Evolutionary conservation across 331 rosid genomes (phyloP), one percentile per base, ranked within the genome.

Genomic region (Malus hybrid): DNA sequence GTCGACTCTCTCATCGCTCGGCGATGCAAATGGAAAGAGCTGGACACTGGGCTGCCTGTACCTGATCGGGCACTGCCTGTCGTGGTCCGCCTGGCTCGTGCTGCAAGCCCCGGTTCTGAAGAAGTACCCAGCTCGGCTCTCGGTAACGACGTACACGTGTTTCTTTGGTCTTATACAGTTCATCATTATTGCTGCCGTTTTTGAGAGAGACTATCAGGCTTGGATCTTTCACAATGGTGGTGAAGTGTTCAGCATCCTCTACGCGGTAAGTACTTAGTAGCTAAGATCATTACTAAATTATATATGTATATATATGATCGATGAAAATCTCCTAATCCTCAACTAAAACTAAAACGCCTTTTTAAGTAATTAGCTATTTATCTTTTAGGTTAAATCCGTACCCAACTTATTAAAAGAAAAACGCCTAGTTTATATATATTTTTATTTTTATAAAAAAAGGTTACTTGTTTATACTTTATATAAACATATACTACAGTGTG

Each of bases 91-190:
- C 10, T 94, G 97, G 99, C 96, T 94, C 0, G 99, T 94, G 16
- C n/a, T 94, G 64, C 99, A 92, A 77, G 89, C 97, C 22, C 99
- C 99, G 0, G 86, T 94, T 7, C 89, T 94, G 36, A 94, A 94
- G 83, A 92, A 94, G 79, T 94, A 92, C 77, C 97, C 99, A 0
- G 97, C 99, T n/a, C 91, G 99, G n/a, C 96, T 92, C 78, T 94
- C 99, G 6, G 97, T 92, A 70, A 94, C 99, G n/a, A 90, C 97
- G 5, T 94, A 80, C 63, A 94, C 99, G 3, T 92, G 97, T 53
- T 94, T 94, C 90, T 94, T 88, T 70, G 99, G 99, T 16, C 87
- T 94, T 57, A 36, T 94, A 2, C 99, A 94, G 74, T 94, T 94
- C 55, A 69, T 87, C 18, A n/a, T 82, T 2, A 92, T 94, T 74